Evolutionary conservation across 352 stramenopile species (phyloP).

Genomic region (Phytopythium kandeliae): DNA sequence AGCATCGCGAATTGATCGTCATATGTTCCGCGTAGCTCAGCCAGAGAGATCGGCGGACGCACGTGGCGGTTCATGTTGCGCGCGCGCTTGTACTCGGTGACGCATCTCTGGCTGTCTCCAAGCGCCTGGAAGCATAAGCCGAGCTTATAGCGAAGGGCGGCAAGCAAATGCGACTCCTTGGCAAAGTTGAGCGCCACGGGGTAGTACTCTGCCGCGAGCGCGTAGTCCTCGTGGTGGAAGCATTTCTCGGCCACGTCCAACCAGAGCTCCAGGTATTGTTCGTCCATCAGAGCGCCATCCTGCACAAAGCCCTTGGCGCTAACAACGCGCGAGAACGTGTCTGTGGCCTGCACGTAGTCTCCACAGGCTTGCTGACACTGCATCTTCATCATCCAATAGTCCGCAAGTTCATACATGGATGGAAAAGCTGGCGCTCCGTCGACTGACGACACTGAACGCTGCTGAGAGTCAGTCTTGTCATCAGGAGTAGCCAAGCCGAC

Average conservation of each 20-base stretch:
- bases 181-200: slow-evolving; percentile 50
- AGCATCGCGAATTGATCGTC: slow-evolving; percentile 41
- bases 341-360: slow-evolving; percentile 45
- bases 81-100: slow-evolving; percentile 62
- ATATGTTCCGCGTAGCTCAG: slow-evolving; percentile 37
- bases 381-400: slow-evolving; percentile 67
- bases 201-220: slow-evolving; percentile 56
- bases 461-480: background rate
- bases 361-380: slow-evolving; percentile 55
- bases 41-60: slow-evolving; percentile 26
- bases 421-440: background rate
- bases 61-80: slow-evolving; percentile 62
- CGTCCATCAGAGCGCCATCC: slow-evolving; percentile 29
- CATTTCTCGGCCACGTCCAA: slow-evolving; percentile 48
- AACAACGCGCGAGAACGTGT: slow-evolving; percentile 39
- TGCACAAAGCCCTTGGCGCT: slow-evolving; percentile 20
- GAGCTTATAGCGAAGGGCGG: slow-evolving; percentile 47
- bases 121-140: slow-evolving; percentile 53
- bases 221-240: slow-evolving; percentile 62
- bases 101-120: slow-evolving; percentile 37
- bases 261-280: slow-evolving; percentile 56
- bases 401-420: slow-evolving; percentile 23
- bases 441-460: background rate
- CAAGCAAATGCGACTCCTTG: slow-evolving; percentile 53
- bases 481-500: background rate